Evolutionary conservation across 2,329 filamentous ascomycete species (phyloP).

Genomic region (Ophiostoma ulmi): DNA sequence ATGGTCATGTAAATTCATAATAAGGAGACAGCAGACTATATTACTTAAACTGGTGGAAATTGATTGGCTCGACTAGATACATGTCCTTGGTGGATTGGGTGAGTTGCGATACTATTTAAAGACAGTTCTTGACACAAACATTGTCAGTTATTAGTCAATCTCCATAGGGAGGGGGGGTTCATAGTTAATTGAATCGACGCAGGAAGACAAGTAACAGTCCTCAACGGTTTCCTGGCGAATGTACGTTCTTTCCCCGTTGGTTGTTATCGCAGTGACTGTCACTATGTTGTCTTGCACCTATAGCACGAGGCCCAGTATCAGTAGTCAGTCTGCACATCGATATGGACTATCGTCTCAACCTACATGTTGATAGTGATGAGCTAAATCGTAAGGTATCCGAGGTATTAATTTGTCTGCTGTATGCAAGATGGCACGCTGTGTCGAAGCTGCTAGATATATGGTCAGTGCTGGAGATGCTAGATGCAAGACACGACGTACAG

Average conservation of each 20-base stretch:
- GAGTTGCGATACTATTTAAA: no score
- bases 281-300: background rate
- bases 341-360: background rate
- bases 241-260: background rate
- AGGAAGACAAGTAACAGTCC: background rate
- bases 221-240: background rate
- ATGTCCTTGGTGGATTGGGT: no score
- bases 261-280: background rate
- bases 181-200: background rate
- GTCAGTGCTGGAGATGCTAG: background rate
- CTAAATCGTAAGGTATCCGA: background rate
- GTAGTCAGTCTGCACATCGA: background rate
- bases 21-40: no score
- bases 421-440: background rate
- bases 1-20: no score
- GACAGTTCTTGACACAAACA: no score
- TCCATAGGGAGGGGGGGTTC: background rate
- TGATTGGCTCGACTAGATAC: no score
- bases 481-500: background rate
- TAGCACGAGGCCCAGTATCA: background rate
- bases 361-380: background rate
- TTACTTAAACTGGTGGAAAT: no score
- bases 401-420: background rate
- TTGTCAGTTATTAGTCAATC: no score
- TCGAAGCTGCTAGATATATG: background rate